phyloP scores from a whole-genome alignment of 495 filamentous ascomycete species.

The Staphylotrichum tortipilum region DNA sequence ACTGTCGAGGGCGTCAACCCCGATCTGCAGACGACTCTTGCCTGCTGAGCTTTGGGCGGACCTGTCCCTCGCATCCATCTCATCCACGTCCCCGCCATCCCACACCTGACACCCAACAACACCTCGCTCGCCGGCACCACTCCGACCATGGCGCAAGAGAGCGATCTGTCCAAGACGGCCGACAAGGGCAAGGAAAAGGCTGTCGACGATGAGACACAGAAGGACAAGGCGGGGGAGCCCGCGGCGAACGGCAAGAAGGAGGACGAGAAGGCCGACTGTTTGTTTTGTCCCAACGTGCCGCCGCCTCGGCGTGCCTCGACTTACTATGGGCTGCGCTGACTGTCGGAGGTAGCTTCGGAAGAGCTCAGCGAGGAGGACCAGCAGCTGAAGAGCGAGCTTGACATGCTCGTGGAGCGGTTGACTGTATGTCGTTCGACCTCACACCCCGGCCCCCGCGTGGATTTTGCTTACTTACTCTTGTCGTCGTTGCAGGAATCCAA shows the following conservation, averaged over 20 bases:
- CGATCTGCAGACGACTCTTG: too few relatives aligned
- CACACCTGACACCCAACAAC: too few relatives aligned
- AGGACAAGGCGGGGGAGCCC: slow-evolving; percentile 57
- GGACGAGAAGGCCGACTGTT: slow-evolving; percentile 47
- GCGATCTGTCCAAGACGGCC: slow-evolving; percentile 69
- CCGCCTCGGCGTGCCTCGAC: not conserved
- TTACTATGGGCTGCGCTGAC: slow-evolving; percentile 14
- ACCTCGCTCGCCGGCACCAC: too few relatives aligned
- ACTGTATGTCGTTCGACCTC: slow-evolving; percentile 49
- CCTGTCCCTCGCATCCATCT: too few relatives aligned
- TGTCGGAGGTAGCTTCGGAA: slow-evolving; percentile 35
- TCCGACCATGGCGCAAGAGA: slow-evolving; percentile 76
- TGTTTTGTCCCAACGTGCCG: slow-evolving; percentile 13
- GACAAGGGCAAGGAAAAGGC: slow-evolving; percentile 97
- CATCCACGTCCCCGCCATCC: slow-evolving; percentile 6
- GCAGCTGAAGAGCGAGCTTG: slow-evolving; percentile 93
- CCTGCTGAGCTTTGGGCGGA: too few relatives aligned
- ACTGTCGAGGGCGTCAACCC: not conserved
- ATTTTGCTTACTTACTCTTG: slow-evolving; percentile 12
- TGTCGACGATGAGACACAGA: slow-evolving; percentile 58
- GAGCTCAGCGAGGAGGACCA: slow-evolving; percentile 98
- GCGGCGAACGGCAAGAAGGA: slow-evolving; percentile 66
- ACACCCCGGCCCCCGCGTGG: slow-evolving; percentile 18
- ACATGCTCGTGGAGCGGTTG: slow-evolving; percentile 95
- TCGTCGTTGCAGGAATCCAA: slow-evolving; percentile 60